Evolutionary conservation across 306 rosid species (phyloP).

Genomic region (barrel medic (Medicago truncatula)): MtrunA17r5.0-ANR NC_053046.1:35609501-35610000

Average conservation of each 20-base stretch:
- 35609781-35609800: slow-evolving; percentile 63
- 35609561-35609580: slow-evolving; percentile 59
- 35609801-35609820: slow-evolving; percentile 66
- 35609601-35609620: slow-evolving; percentile 64
- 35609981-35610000: slow-evolving; percentile 58
- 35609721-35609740: slow-evolving; percentile 92
- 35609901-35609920: slow-evolving; percentile 47
- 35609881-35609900: slow-evolving; percentile 51
- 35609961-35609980: slow-evolving; percentile 47
- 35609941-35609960: slow-evolving; percentile 59
- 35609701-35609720: slow-evolving; percentile 95
- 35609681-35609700: slow-evolving; percentile 83
- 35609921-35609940: slow-evolving; percentile 63
- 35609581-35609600: slow-evolving; percentile 65
- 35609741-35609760: slow-evolving; percentile 65
- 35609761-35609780: slow-evolving; percentile 65
- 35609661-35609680: slow-evolving; percentile 88
- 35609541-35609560: slow-evolving; percentile 59
- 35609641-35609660: slow-evolving; percentile 89
- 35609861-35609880: slow-evolving; percentile 62
- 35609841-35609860: slow-evolving; percentile 74
- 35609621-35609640: slow-evolving; percentile 71
- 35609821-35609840: slow-evolving; percentile 81
- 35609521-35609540: slow-evolving; percentile 76
- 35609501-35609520: slow-evolving; percentile 70